Evolutionary conservation across 306 rosid species (phyloP).

Genomic region (Hippophae gyantsensis): DNA sequence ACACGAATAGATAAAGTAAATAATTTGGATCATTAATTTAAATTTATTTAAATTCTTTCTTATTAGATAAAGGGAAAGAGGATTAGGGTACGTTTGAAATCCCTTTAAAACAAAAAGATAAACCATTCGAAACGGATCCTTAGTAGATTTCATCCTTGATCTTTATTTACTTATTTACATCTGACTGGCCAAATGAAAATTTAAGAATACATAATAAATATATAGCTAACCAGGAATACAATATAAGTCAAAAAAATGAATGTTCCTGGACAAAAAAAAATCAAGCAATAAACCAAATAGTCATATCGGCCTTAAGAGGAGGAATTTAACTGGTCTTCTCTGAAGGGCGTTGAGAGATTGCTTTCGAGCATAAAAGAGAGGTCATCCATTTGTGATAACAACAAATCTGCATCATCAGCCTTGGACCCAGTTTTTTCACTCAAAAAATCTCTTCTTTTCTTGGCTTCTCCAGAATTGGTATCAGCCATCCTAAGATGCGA

Average conservation of each 20-base stretch:
- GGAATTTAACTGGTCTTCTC: conserved; percentile 28
- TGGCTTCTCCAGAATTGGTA: conserved; percentile 16
- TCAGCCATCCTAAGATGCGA: conserved; percentile 42
- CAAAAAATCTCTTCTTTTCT: conserved; percentile 21
- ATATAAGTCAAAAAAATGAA: neutral
- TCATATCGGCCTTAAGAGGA: conserved; percentile 17
- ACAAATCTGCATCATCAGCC: conserved; percentile 39
- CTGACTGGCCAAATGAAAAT: too few relatives aligned
- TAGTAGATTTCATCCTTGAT: too few relatives aligned
- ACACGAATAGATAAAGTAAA: too few relatives aligned
- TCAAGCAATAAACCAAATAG: neutral
- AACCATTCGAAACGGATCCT: too few relatives aligned
- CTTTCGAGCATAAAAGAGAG: conserved; percentile 82
- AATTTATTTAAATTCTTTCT: too few relatives aligned
- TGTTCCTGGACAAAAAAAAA: neutral
- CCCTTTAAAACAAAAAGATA: too few relatives aligned
- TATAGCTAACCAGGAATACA: neutral
- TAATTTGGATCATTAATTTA: too few relatives aligned
- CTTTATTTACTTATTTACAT: too few relatives aligned
- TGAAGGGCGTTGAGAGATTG: conserved; percentile 56
- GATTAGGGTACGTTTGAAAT: too few relatives aligned
- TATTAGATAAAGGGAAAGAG: too few relatives aligned
- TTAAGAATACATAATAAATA: too few relatives aligned
- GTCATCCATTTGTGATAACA: conserved; percentile 78
- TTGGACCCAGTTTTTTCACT: conserved; percentile 30